Evolutionary conservation across 2,329 filamentous ascomycete genomes (phyloP), one percentile per base, ranked within the genome.

Genomic region (Ophiocordyceps robertsii): DNA sequence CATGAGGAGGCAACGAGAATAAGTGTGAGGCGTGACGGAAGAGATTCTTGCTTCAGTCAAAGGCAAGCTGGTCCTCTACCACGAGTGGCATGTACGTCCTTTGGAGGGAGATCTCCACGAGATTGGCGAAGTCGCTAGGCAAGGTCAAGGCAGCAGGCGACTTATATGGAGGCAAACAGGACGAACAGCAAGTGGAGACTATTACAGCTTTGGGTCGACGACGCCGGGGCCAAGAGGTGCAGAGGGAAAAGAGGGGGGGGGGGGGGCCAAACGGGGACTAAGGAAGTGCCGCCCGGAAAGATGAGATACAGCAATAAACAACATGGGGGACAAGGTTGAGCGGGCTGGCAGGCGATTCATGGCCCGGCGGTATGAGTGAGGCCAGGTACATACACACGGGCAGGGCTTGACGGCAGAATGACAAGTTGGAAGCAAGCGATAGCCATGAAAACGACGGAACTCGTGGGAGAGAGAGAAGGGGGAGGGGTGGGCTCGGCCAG

Each of bases 281-380:
- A 32, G 27, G 30, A 45, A 42, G 39, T 45, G 42, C 45, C 41
- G 39, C 40, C 37, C 41, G 32, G 38, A 39, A 38, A 42, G 38
- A 44, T 43, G 41, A 42, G 43, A 47, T 45, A 38, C 30, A 39
- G 29, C n/a, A 17, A 39, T 30, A 39, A 42, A 27, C 29, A 47
- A n/a, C 36, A 45, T 40, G 43, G 43, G 36, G 40, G 14, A 43
- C 36, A 38, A 30, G 42, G 31, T 36, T 21, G 38, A 38, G 24
- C 8, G 36, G 41, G 35, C 16, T 38, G 29, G 41, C 16, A 19
- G 32, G 30, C 29, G 36, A 36, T 36, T 36, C 29, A 32, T 29
- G 41, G 41, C 36, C 24, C 29, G 36, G 36, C 41, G 37, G 41
- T 30, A 43, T 39, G 37, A 21, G 29, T 19, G 37, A 43, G 41